Conservation (phyloP, 768 basidiomycete species). For the Kwoniella heveanensis region DNA sequence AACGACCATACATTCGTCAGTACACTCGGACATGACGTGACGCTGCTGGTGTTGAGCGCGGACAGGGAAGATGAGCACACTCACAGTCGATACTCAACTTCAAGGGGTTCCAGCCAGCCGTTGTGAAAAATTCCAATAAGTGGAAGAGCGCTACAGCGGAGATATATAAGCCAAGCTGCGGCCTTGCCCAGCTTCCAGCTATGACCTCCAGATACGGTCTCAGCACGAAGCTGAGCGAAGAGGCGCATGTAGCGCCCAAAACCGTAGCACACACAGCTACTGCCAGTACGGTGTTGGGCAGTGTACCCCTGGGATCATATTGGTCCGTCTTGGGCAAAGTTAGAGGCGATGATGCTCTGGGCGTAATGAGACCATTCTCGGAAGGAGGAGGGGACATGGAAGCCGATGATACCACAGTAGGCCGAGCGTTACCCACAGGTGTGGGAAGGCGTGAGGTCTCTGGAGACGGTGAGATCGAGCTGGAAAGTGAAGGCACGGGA, state of each 20-base stretch:
- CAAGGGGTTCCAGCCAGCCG: slow-evolving; percentile 90
- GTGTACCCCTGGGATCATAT: slow-evolving; percentile 60
- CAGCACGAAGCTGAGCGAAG: slow-evolving; percentile 61
- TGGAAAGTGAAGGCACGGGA: slow-evolving; percentile 18
- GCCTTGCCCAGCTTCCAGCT: slow-evolving; percentile 66
- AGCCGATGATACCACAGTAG: background rate
- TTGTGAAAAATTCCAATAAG: slow-evolving; percentile 90
- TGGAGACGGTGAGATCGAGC: slow-evolving; percentile 18
- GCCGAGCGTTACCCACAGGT: slow-evolving; percentile 7
- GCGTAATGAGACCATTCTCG: slow-evolving; percentile 11
- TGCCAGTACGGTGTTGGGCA: slow-evolving; percentile 87
- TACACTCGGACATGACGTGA: slow-evolving; percentile 1
- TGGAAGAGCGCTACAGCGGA: slow-evolving; percentile 86
- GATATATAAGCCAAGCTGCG: slow-evolving; percentile 79
- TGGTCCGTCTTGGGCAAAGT: slow-evolving; percentile 38
- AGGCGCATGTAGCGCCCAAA: slow-evolving; percentile 72
- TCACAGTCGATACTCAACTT: slow-evolving; percentile 91
- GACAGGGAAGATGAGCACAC: slow-evolving; percentile 53
- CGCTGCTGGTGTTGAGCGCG: too few relatives aligned
- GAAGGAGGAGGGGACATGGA: slow-evolving; percentile 7
- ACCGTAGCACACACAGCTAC: slow-evolving; percentile 77
- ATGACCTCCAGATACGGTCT: slow-evolving; percentile 18
- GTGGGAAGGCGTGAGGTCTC: slow-evolving; percentile 21
- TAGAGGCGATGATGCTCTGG: slow-evolving; percentile 9
- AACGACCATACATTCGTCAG: slow-evolving; percentile 14